Evolutionary conservation across 148 eudicot genomes (phyloP).

Genomic region (Rhododendron mucronatum): DNA sequence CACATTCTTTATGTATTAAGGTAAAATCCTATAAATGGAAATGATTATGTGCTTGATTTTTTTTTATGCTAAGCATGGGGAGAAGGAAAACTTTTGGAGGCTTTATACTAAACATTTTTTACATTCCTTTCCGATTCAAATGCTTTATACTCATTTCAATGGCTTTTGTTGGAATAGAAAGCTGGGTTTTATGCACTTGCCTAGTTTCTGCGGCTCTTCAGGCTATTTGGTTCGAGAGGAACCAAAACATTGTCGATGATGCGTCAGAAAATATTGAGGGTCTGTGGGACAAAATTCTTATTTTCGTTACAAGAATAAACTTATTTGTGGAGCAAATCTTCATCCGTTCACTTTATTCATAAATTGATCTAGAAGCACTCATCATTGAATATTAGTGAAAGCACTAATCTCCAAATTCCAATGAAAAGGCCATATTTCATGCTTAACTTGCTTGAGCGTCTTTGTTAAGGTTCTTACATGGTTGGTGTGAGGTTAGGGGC

Average conservation of each 20-base stretch:
- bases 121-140: background rate
- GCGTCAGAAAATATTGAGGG: background rate
- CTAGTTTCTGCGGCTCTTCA: background rate
- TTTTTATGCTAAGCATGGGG: background rate
- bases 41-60: background rate
- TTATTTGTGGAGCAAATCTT: background rate
- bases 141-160: background rate
- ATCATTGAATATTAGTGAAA: background rate
- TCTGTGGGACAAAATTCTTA: background rate
- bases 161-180: background rate
- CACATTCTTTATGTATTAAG: background rate
- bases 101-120: background rate
- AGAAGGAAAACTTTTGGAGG: background rate
- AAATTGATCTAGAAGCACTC: background rate
- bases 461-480: background rate
- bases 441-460: background rate
- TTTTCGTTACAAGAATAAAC: background rate
- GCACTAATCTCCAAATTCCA: background rate
- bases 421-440: background rate
- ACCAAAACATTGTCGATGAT: background rate
- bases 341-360: background rate
- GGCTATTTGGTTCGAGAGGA: background rate
- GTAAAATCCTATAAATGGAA: background rate
- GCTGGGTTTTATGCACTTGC: background rate
- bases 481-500: background rate